These are phyloP conservation scores for Theobroma grandiflorum DNA, from an alignment of 441 rosid species.

Conservation along the genomic window DNA sequence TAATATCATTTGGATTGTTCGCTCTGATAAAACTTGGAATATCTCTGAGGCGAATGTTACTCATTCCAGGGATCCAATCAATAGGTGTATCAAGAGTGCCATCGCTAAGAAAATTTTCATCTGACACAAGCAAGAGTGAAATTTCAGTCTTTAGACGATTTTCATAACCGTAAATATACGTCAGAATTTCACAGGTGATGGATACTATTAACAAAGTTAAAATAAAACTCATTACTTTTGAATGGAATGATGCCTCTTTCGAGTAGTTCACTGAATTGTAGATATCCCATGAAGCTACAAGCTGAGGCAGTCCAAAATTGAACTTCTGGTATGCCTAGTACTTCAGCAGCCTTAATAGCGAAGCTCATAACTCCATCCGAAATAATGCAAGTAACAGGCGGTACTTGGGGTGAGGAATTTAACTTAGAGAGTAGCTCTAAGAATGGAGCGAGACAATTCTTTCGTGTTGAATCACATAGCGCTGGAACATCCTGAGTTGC, in stretches of 20 bases:
- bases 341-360: constrained; percentile 30
- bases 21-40: constrained; percentile 32
- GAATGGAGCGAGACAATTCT: constrained; percentile 39
- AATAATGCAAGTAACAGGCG: constrained; percentile 34
- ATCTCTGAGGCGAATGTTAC: constrained; percentile 33
- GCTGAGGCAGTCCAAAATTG: constrained; percentile 45
- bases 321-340: constrained; percentile 36
- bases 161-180: background rate
- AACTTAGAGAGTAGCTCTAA: constrained; percentile 28
- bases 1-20: constrained; percentile 21
- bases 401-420: constrained; percentile 26
- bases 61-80: constrained; percentile 39
- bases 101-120: constrained; percentile 28
- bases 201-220: background rate
- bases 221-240: constrained; percentile 18
- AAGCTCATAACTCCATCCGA: constrained; percentile 35
- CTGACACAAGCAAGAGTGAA: background rate
- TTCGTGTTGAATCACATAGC: constrained; percentile 15
- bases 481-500: background rate
- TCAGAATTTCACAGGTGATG: background rate
- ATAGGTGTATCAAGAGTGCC: constrained; percentile 33
- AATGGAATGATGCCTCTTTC: constrained; percentile 44
- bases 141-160: background rate
- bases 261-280: constrained; percentile 29
- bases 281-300: constrained; percentile 38